Evolutionary conservation across 75 land plant species (phyloP).

Genomic region (Sequoia sempervirens): DNA sequence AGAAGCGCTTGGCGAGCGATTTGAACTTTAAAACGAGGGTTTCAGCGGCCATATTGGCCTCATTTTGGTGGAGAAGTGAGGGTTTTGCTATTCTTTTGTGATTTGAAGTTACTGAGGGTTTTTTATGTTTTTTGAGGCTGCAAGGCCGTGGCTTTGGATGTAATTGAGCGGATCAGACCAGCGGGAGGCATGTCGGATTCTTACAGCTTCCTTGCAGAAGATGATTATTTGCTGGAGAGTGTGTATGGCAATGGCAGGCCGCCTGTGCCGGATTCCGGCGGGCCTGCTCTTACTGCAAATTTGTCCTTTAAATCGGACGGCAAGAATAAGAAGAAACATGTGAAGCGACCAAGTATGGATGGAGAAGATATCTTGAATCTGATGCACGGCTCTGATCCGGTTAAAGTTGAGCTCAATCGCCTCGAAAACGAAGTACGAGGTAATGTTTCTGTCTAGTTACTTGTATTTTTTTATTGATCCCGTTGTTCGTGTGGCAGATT

Average conservation of each 20-base stretch:
- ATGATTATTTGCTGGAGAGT: constrained; percentile 1
- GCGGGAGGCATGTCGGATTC: constrained; percentile 11
- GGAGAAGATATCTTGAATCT: constrained; percentile 60
- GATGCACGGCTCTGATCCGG: constrained; percentile 92
- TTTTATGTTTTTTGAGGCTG: neutral
- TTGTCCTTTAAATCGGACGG: constrained; percentile 11
- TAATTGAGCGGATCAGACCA: constrained; percentile 8
- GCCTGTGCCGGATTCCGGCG: constrained; percentile 4
- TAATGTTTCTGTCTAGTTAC: constrained; percentile 11
- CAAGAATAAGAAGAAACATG: constrained; percentile 16
- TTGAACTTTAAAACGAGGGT: neutral
- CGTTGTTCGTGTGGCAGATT: constrained; percentile 6
- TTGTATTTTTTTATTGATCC: neutral
- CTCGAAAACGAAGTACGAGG: constrained; percentile 93
- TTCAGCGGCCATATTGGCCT: neutral
- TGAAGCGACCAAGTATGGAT: constrained; percentile 36
- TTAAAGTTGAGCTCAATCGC: constrained; percentile 78
- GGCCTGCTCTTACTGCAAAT: neutral
- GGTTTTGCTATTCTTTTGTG: neutral
- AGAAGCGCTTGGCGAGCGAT: neutral
- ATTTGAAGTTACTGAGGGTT: constrained; percentile 1
- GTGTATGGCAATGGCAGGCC: constrained; percentile 1
- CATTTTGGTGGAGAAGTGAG: neutral
- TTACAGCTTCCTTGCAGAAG: neutral
- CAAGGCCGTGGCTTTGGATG: neutral